Conservation (phyloP, 495 filamentous ascomycete genomes). For the Podospora australis region DNA sequence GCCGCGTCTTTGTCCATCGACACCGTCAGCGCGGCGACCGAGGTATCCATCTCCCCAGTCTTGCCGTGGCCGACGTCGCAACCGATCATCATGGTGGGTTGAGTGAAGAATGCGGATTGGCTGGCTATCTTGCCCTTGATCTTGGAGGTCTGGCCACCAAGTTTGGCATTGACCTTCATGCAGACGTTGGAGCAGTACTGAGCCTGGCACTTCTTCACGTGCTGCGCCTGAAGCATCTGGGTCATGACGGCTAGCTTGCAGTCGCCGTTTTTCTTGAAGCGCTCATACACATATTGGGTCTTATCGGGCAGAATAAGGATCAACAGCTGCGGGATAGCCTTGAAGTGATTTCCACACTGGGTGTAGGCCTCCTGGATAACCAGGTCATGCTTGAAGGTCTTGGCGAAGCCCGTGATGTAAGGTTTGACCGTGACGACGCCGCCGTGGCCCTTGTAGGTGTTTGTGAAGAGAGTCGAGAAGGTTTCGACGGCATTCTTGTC, state of each 20-base stretch:
- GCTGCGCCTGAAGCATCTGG: constrained; percentile 58
- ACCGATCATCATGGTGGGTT: constrained; percentile 69
- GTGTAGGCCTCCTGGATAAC: constrained; percentile 21
- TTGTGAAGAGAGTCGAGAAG: constrained; percentile 56
- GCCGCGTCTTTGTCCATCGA: constrained; percentile 63
- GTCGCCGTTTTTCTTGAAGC: constrained; percentile 77
- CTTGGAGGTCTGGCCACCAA: constrained; percentile 67
- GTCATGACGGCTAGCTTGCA: constrained; percentile 71
- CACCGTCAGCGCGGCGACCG: constrained; percentile 81
- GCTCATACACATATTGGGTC: constrained; percentile 58
- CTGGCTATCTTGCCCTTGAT: constrained; percentile 7
- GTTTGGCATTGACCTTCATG: constrained; percentile 94
- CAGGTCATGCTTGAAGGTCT: constrained; percentile 7
- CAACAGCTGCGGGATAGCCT: constrained; percentile 50
- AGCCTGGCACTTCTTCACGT: constrained; percentile 53
- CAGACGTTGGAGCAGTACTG: constrained; percentile 85
- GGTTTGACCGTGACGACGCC: constrained; percentile 48
- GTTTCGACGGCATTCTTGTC: constrained; percentile 39
- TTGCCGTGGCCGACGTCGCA: constrained; percentile 82
- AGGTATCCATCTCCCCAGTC: constrained; percentile 56
- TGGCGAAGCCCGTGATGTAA: constrained; percentile 13
- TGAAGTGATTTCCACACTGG: constrained; percentile 7
- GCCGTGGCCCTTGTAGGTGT: constrained; percentile 63
- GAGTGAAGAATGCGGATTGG: constrained; percentile 30
- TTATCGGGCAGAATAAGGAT: constrained; percentile 68